Evolutionary conservation across 2,329 filamentous ascomycete genomes (phyloP), one percentile per base, ranked within the genome.

Genomic region (Didymella exigua): DNA sequence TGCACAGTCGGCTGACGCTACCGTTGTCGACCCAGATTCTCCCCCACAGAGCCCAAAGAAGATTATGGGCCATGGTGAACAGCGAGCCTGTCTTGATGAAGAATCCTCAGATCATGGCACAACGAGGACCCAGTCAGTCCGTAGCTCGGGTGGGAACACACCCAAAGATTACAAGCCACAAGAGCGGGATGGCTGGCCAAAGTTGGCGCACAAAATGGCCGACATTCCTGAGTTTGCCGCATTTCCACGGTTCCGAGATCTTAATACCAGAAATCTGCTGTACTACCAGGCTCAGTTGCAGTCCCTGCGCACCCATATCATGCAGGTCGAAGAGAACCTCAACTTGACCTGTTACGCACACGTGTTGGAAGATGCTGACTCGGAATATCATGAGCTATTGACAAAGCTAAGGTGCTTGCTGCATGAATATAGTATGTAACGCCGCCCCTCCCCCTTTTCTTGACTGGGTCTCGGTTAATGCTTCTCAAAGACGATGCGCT

Each of bases 231-330:
- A 53, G 8, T 53, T 42, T 10, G 50, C 50, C 7, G 50, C 50
- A 2, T 53, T 53, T 8, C 36, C 43, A 14, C 21, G 50, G 4
- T 53, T 34, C 16, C 9, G 30, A 4, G 43, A 48, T 1, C 23
- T 53, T 5, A 48, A 53, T 7, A 5, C 31, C 1, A 42, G 23
- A 7, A 48, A 37, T 8, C 16, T 53, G 5, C 31, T 53, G 1
- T 53, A 43, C 29, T 53, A 53, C 8, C 27, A 53, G 14, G 37
- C 14, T 1, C n/a, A 53, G 26, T 7, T 53, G 4, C 14, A 53
- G 3, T 1, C 6, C 3, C 10, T 53, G 5, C 36, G 31, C 11
- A 42, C 43, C 21, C 1, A 16, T 13, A 23, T 1, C 9, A 4
- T 30, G 2, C 37, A 47, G 11, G 36, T 37, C 5, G 43, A 41